Evolutionary conservation across 2,329 filamentous ascomycete species (phyloP).

Genomic region (Domatiomyces globalis): DNA sequence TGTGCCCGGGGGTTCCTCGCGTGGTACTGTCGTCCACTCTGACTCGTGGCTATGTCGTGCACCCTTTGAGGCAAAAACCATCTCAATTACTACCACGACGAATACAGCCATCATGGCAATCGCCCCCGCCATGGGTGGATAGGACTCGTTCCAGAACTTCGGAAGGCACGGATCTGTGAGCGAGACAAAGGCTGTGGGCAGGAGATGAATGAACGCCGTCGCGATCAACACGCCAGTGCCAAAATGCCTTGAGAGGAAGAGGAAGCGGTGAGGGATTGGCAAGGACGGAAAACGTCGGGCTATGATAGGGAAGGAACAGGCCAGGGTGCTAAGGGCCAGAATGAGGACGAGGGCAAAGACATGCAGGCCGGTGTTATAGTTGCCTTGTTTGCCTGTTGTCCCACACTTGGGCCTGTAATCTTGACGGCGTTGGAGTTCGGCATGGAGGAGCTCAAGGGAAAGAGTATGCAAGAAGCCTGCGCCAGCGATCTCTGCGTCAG

Average conservation of each 20-base stretch:
- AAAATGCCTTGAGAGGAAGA: conserved; percentile 59
- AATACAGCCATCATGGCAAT: conserved; percentile 34
- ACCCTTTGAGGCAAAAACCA: conserved; percentile 54
- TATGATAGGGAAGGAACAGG: conserved; percentile 53
- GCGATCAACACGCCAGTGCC: conserved; percentile 76
- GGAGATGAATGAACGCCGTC: conserved; percentile 68
- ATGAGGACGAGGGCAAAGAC: conserved; percentile 56
- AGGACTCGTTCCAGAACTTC: conserved; percentile 32
- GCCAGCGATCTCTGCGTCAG: background rate
- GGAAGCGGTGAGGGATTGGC: conserved; percentile 43
- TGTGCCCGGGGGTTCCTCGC: conserved; percentile 4
- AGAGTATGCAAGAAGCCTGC: conserved; percentile 5
- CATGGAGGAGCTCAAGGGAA: conserved; percentile 27
- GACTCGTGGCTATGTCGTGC: conserved; percentile 44
- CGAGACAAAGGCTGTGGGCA: conserved; percentile 53
- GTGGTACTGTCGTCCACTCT: conserved; percentile 33
- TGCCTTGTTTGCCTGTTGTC: conserved; percentile 20
- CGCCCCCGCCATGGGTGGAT: conserved; percentile 35
- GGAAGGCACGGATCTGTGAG: conserved; percentile 50
- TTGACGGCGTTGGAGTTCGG: conserved; percentile 37
- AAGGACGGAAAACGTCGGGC: conserved; percentile 45
- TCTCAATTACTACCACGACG: conserved; percentile 38
- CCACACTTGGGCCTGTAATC: conserved; percentile 38
- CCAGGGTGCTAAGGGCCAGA: conserved; percentile 45
- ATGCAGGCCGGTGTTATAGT: conserved; percentile 53